Evolutionary conservation across 1,284 basidiomycete genomes (phyloP).

Genomic region (Melampsora larici-populina): DNA sequence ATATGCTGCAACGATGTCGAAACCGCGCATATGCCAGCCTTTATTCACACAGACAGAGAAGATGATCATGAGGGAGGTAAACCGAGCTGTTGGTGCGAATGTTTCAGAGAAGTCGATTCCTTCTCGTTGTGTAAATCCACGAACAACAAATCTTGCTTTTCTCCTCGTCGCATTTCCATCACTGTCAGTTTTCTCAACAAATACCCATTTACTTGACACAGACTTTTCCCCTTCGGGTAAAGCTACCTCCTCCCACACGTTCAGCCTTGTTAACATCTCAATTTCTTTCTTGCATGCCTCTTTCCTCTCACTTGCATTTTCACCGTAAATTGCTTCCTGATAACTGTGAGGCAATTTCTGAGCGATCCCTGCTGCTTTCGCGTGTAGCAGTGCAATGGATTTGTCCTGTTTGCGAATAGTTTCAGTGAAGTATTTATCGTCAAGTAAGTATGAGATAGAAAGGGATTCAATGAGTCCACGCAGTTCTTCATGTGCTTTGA

Average conservation of each 20-base stretch:
- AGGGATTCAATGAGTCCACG: too few relatives aligned
- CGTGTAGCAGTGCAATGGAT: too few relatives aligned
- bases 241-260: neutral
- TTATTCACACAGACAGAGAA: neutral
- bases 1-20: constrained; percentile 26
- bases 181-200: neutral
- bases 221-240: neutral
- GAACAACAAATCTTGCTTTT: neutral
- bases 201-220: neutral
- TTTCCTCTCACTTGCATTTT: neutral
- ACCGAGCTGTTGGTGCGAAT: constrained; percentile 8
- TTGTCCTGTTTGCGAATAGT: too few relatives aligned
- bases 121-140: constrained; percentile 10
- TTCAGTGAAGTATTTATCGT: too few relatives aligned
- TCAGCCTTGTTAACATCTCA: neutral
- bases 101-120: constrained; percentile 12
- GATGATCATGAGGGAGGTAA: neutral
- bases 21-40: neutral
- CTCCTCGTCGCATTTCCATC: neutral
- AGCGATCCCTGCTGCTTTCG: neutral
- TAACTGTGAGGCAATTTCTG: neutral
- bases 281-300: neutral
- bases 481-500: too few relatives aligned
- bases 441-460: too few relatives aligned
- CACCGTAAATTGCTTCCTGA: neutral